Evolutionary conservation across 2,329 filamentous ascomycete genomes (phyloP).

Genomic region (Colletotrichum siamense): DNA sequence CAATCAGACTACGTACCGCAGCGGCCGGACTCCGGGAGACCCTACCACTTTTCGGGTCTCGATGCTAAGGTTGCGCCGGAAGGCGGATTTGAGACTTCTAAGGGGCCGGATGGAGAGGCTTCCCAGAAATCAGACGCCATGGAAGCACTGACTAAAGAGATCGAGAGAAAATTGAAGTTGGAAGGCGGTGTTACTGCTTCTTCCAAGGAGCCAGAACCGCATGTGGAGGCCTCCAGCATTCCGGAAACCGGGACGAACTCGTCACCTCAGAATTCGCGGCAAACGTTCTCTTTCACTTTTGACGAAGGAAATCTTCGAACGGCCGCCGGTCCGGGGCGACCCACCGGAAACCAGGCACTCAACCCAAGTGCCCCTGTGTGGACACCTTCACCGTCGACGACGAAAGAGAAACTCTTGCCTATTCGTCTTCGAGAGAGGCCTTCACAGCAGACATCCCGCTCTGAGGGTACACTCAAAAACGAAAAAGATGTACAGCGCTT

Average conservation of each 20-base stretch:
- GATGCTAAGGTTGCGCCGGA: too few relatives aligned
- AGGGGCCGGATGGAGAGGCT: rapidly evolving
- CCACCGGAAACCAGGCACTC: rapidly evolving
- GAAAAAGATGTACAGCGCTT: rapidly evolving
- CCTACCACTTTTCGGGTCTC: too few relatives aligned
- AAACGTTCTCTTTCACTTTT: not conserved
- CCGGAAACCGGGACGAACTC: rapidly evolving
- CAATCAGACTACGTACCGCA: rapidly evolving
- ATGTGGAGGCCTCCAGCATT: rapidly evolving
- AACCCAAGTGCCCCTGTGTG: not conserved
- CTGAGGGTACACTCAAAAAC: rapidly evolving
- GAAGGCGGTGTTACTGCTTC: not conserved
- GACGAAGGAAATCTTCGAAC: not conserved
- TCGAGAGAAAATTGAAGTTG: rapidly evolving
- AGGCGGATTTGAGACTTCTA: rapidly evolving
- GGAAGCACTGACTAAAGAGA: rapidly evolving
- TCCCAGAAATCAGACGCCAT: rapidly evolving
- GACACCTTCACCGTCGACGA: not conserved
- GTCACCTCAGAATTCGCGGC: rapidly evolving
- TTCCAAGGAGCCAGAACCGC: rapidly evolving
- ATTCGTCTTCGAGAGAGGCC: not conserved
- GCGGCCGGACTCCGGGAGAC: rapidly evolving
- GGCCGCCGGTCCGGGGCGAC: rapidly evolving
- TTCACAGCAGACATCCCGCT: rapidly evolving
- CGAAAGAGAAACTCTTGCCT: not conserved